Evolutionary conservation across 805 yeast species (phyloP).

Genomic region (Vanderwaltozyma tropicalis): DNA sequence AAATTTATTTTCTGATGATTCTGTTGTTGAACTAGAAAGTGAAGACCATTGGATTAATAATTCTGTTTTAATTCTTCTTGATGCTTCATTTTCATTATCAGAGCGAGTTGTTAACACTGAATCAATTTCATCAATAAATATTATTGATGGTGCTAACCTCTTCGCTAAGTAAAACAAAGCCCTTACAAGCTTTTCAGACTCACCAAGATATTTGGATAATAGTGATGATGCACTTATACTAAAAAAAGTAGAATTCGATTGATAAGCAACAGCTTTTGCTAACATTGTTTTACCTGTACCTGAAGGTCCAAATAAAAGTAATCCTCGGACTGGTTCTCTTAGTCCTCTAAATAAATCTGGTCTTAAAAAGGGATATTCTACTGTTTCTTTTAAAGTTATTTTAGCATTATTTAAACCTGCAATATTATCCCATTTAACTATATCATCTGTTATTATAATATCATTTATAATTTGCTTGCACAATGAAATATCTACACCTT

Average conservation of each 20-base stretch:
- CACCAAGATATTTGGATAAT: slow-evolving; percentile 74
- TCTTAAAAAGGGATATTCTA: slow-evolving; percentile 88
- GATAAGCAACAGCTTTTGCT: slow-evolving; percentile 95
- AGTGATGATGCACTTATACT: slow-evolving; percentile 85
- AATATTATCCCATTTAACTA: slow-evolving; percentile 92
- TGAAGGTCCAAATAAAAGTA: slow-evolving; percentile 94
- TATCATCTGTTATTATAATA: slow-evolving; percentile 83
- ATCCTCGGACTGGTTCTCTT: slow-evolving; percentile 92
- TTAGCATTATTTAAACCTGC: slow-evolving; percentile 89
- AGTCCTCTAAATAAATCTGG: slow-evolving; percentile 89
- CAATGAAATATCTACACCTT: slow-evolving; percentile 69
- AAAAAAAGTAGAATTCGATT: slow-evolving; percentile 87
- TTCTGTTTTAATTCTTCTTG: slow-evolving; percentile 86
- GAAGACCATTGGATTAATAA: slow-evolving; percentile 93
- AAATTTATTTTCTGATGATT: slow-evolving; percentile 31
- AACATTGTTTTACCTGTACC: slow-evolving; percentile 98
- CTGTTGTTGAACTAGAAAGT: slow-evolving; percentile 79
- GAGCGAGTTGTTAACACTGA: slow-evolving; percentile 76
- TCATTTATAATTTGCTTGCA: slow-evolving; percentile 83
- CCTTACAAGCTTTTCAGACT: slow-evolving; percentile 83
- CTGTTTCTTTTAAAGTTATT: slow-evolving; percentile 83
- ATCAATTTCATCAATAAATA: slow-evolving; percentile 93
- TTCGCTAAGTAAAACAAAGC: slow-evolving; percentile 81
- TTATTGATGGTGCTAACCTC: slow-evolving; percentile 83
- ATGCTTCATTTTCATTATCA: slow-evolving; percentile 74